Conservation (phyloP, 2,329 filamentous ascomycete genomes). For the Claviceps pusilla region DNA sequence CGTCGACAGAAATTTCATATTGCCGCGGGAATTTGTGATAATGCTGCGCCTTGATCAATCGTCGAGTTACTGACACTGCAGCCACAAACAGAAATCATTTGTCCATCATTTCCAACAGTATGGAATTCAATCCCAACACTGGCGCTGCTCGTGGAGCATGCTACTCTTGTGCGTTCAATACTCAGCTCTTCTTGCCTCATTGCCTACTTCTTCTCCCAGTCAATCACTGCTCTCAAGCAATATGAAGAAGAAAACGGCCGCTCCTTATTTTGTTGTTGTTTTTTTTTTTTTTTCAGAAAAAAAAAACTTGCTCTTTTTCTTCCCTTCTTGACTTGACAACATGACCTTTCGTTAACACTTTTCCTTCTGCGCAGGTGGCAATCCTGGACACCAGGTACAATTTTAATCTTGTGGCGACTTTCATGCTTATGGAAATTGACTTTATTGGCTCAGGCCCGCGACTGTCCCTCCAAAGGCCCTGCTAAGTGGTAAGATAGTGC, state of each 20-base stretch:
- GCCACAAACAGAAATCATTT: not conserved
- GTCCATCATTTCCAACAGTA: slow-evolving; percentile 10
- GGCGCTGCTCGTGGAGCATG: slow-evolving; percentile 27
- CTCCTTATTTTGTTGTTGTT: not conserved
- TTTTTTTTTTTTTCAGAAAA: not conserved
- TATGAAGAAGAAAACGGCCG: not conserved
- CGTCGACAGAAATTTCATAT: not conserved
- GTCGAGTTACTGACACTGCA: not conserved
- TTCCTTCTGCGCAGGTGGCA: slow-evolving; percentile 41
- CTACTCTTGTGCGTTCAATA: slow-evolving; percentile 33
- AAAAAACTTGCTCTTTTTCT: not conserved
- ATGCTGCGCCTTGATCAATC: not conserved
- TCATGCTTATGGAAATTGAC: slow-evolving; percentile 7
- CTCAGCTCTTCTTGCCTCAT: not conserved
- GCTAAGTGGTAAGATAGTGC: slow-evolving; percentile 55
- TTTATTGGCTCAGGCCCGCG: slow-evolving; percentile 47
- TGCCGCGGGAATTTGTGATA: not conserved
- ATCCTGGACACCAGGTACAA: slow-evolving; percentile 59
- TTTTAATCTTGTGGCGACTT: not conserved
- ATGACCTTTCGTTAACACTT: not conserved
- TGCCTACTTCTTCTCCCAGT: not conserved
- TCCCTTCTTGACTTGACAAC: not conserved
- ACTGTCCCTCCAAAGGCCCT: slow-evolving; percentile 72
- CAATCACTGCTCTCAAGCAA: not conserved
- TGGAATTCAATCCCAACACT: slow-evolving; percentile 20